Evolutionary conservation across 441 rosid species (phyloP).

Genomic region (Populus hybrid): DNA sequence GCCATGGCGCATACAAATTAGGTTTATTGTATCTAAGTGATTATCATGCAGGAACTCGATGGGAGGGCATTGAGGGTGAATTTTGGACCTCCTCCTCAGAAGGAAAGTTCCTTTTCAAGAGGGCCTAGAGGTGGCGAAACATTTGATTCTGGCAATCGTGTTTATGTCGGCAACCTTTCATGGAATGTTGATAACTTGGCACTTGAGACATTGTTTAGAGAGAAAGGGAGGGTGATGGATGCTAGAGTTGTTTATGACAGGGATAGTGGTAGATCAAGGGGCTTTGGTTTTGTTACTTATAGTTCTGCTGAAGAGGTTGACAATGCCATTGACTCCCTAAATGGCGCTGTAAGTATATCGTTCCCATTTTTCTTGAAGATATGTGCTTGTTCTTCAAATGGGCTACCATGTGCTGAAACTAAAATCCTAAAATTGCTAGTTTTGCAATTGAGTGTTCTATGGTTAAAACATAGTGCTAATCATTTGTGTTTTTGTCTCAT

Average conservation of each 20-base stretch:
- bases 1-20: not conserved
- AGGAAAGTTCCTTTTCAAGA: slow-evolving; percentile 50
- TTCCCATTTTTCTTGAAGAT: not conserved
- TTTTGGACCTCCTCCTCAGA: slow-evolving; percentile 64
- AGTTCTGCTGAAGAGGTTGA: slow-evolving; percentile 74
- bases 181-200: slow-evolving; percentile 92
- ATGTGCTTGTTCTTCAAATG: not conserved
- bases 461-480: not conserved
- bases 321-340: slow-evolving; percentile 64
- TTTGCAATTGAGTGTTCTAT: not conserved
- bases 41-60: slow-evolving; percentile 52
- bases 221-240: slow-evolving; percentile 79
- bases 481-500: not conserved
- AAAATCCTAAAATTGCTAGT: not conserved
- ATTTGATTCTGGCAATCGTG: slow-evolving; percentile 48
- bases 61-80: slow-evolving; percentile 73
- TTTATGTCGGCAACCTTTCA: slow-evolving; percentile 87
- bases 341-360: slow-evolving; percentile 75
- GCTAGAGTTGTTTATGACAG: slow-evolving; percentile 90
- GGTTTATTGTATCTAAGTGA: slow-evolving; percentile 5
- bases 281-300: slow-evolving; percentile 93
- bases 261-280: slow-evolving; percentile 94
- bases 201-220: slow-evolving; percentile 72
- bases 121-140: slow-evolving; percentile 36
- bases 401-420: not conserved